These are phyloP conservation scores for Pyronema domesticum DNA, from an alignment of 495 filamentous ascomycete species.

Conservation along the genomic window DNA sequence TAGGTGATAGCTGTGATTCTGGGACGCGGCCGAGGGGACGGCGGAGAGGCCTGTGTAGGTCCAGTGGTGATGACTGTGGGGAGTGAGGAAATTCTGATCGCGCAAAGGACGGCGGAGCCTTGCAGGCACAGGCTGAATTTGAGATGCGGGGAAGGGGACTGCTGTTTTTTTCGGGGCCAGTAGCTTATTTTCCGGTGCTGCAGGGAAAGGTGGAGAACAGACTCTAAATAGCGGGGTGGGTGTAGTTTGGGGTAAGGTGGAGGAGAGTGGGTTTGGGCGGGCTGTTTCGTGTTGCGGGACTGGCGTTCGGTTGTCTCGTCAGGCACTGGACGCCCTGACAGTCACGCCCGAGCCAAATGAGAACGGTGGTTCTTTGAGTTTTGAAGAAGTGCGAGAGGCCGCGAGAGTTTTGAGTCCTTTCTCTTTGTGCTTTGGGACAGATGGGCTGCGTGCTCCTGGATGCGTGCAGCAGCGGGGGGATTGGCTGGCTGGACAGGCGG, in stretches of 20 bases:
- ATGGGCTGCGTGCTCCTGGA: no score
- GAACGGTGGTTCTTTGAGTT: no score
- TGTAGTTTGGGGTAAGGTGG: neutral
- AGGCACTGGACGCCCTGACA: no score
- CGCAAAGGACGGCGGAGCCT: neutral
- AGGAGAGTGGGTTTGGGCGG: no score
- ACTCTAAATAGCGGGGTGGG: neutral
- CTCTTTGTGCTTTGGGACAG: no score
- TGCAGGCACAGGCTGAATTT: neutral
- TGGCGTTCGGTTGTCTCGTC: neutral
- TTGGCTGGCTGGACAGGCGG: no score
- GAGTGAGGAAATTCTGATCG: neutral
- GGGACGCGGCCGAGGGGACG: neutral
- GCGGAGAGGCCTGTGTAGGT: neutral
- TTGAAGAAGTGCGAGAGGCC: no score
- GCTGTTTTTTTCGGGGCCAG: neutral
- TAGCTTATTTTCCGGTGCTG: neutral
- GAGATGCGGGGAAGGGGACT: neutral
- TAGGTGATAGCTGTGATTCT: neutral
- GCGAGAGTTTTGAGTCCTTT: no score
- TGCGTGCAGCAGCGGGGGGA: no score
- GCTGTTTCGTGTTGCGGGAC: neutral
- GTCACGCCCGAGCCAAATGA: no score
- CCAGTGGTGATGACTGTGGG: neutral
- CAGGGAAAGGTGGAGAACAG: no score